These are phyloP conservation scores for Malus asiatica DNA, from an alignment of 306 rosid species.

Conservation along the genomic window DNA sequence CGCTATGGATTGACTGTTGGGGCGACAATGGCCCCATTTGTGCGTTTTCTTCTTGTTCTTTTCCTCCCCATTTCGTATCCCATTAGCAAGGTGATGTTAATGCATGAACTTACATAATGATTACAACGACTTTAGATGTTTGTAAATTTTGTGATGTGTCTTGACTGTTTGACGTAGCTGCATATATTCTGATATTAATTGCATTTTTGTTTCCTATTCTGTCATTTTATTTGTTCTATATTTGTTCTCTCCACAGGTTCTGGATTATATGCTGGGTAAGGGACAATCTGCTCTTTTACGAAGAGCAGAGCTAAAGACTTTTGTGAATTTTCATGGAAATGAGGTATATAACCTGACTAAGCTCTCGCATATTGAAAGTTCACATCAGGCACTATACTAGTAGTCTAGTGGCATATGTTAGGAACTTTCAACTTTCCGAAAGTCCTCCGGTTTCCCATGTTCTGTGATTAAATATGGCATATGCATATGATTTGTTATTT, in stretches of 20 bases:
- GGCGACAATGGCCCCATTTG: constrained; percentile 82
- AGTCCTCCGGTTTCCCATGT: neutral
- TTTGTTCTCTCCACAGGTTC: constrained; percentile 40
- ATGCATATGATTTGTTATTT: constrained; percentile 19
- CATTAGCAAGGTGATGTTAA: constrained; percentile 72
- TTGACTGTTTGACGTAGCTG: neutral
- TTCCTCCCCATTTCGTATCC: constrained; percentile 87
- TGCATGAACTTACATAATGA: constrained; percentile 10
- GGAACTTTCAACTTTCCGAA: neutral
- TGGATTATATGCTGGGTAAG: constrained; percentile 96
- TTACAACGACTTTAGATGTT: constrained; percentile 3
- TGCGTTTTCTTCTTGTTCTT: constrained; percentile 67
- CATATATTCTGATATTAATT: neutral
- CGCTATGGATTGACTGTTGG: constrained; percentile 89
- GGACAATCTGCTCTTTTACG: constrained; percentile 88
- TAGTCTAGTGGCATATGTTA: constrained; percentile 2
- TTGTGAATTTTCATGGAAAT: constrained; percentile 91
- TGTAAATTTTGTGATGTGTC: neutral
- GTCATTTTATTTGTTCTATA: neutral
- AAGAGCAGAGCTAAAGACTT: constrained; percentile 97
- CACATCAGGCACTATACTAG: neutral
- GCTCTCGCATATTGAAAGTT: neutral
- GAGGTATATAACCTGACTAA: constrained; percentile 49
- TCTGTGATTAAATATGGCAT: constrained; percentile 14
- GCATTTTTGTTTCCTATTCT: neutral